These are phyloP conservation scores for Pachysandra terminalis DNA, from an alignment of 164 flowering plant species.

Conservation along the genomic window DNA sequence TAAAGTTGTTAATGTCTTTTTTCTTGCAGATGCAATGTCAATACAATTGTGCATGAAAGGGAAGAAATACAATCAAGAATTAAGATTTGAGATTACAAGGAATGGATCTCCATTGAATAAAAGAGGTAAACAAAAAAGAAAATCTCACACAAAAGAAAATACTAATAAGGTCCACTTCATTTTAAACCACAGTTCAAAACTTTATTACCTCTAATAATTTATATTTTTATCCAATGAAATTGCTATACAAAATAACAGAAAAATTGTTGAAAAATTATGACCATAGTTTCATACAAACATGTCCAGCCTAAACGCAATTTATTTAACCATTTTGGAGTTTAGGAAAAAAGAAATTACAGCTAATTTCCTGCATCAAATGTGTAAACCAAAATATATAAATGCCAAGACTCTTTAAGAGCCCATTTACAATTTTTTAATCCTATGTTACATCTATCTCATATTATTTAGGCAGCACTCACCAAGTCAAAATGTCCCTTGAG, in stretches of 20 bases:
- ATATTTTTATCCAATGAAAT: too few relatives aligned
- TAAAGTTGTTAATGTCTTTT: not conserved
- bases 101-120: not conserved
- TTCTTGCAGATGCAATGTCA: not conserved
- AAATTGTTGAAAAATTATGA: too few relatives aligned
- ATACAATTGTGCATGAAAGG: not conserved
- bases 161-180: not conserved
- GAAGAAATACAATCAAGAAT: not conserved
- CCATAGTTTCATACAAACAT: too few relatives aligned
- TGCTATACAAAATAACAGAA: too few relatives aligned
- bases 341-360: too few relatives aligned
- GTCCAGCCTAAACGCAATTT: too few relatives aligned
- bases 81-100: not conserved
- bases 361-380: not conserved
- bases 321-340: not conserved
- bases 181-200: too few relatives aligned
- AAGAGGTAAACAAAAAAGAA: not conserved
- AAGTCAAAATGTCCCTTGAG: too few relatives aligned
- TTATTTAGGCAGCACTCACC: not conserved
- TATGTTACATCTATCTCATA: not conserved
- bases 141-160: not conserved
- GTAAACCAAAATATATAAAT: not conserved
- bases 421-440: not conserved
- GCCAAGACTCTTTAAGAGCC: too few relatives aligned
- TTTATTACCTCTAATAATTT: too few relatives aligned